Conservation (phyloP, 1,139 yeast genomes). For the Cylindricascospora bacillispora region DNA sequence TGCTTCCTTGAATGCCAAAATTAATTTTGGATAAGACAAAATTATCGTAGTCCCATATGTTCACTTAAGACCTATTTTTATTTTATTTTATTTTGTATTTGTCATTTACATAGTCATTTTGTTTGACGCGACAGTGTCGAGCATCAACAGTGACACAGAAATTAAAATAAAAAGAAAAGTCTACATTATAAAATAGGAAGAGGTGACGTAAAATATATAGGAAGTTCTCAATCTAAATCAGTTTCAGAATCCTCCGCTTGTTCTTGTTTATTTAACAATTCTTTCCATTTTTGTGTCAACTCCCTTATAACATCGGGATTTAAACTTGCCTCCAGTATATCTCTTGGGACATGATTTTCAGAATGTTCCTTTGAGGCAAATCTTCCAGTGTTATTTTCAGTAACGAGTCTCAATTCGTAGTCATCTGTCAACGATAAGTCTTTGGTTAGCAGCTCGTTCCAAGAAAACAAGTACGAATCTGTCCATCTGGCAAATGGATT, state of each 20-base stretch:
- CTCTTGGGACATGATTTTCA: slow-evolving; percentile 84
- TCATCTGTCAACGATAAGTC: slow-evolving; percentile 15
- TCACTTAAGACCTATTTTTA: no score
- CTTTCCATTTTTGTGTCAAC: slow-evolving; percentile 48
- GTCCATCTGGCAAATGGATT: slow-evolving; percentile 75
- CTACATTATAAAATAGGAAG: no score
- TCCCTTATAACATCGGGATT: slow-evolving; percentile 54
- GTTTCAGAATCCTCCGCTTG: slow-evolving; percentile 18
- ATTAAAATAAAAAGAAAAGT: no score
- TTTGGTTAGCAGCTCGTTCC: slow-evolving; percentile 53
- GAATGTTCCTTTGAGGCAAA: slow-evolving; percentile 74
- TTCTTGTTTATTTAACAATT: slow-evolving; percentile 25
- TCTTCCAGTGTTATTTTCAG: slow-evolving; percentile 53
- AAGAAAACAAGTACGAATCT: slow-evolving; percentile 63
- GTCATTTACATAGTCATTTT: no score
- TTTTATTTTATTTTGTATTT: no score
- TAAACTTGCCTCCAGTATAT: slow-evolving; percentile 71
- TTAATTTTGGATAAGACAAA: no score
- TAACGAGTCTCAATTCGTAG: slow-evolving; percentile 54
- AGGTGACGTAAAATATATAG: no score
- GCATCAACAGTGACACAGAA: no score
- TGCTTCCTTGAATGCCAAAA: no score
- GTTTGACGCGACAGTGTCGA: no score
- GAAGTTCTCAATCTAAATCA: no score
- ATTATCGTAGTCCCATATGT: no score